Evolutionary conservation across 768 basidiomycete genomes (phyloP), one percentile per base, ranked within the genome.

Genomic region (Mycena haematopus): DNA sequence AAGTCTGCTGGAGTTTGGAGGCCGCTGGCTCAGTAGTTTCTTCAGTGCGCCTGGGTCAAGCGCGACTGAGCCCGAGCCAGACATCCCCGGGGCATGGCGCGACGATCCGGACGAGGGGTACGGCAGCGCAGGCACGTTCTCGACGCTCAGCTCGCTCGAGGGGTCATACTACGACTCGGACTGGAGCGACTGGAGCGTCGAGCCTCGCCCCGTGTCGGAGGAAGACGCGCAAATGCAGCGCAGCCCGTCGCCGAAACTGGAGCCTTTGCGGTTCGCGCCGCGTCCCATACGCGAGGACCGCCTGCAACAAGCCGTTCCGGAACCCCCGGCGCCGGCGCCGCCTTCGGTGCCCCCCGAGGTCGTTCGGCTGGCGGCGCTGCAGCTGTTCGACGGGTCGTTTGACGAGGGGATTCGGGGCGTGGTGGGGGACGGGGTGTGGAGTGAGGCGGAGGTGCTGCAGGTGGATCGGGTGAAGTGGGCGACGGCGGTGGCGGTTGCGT

Each of bases 311-410:
- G 52, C 36, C 21, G 50, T 40, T 24, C 53, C 60, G 3, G 57
- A 52, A 27, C 53, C 27, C 17, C 65, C 35, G 9, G 21, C 61
- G 1, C 55, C 69, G 11, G n/a, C n/a, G n/a, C 52, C 71, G 27
- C 68, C 59, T n/a, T 60, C 64, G 27, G 58, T 69, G 14, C 65
- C 65, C 22, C 47, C 69, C 4, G 69, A 73, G 31, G 76, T 82
- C 6, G 62, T 79, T 19, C 57, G 74, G 3, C 70, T 86, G 42
- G 70, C 82, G 13, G 63, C 65, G 15, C 61, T 80, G 22, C 82
- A 84, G 73, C 50, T 63, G 2, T 76, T 76, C 27, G 81, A 86
- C 54, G 86, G 86, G 0, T 84, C 84, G 1, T 87, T 84, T 69
- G 66, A 74, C 33, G 66, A 76, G 3, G 42, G 67, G 0, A 70